Conservation (phyloP, 2,329 filamentous ascomycete species). For the Clathrospora elynae region DNA sequence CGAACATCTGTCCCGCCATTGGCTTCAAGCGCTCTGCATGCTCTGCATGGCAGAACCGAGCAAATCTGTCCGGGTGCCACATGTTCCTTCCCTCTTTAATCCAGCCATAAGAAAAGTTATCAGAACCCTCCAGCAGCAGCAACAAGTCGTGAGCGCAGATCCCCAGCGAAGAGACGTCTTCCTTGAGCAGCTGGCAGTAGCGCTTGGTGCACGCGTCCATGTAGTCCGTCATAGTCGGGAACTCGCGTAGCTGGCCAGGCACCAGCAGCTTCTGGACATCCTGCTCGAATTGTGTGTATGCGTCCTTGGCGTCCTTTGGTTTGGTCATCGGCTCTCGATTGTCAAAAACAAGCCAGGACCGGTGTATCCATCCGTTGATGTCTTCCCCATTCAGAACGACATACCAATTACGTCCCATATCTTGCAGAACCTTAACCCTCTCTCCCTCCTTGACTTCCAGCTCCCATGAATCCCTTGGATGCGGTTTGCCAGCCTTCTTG, state of each 20-base stretch:
- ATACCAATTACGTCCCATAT: slow-evolving; percentile 34
- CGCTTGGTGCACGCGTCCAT: slow-evolving; percentile 26
- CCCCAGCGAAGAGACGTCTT: slow-evolving; percentile 15
- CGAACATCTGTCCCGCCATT: slow-evolving; percentile 37
- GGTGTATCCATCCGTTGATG: slow-evolving; percentile 31
- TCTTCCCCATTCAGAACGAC: slow-evolving; percentile 20
- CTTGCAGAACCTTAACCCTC: slow-evolving; percentile 28
- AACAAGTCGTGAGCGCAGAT: slow-evolving; percentile 40
- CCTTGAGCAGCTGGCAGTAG: slow-evolving; percentile 29
- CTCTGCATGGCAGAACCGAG: slow-evolving; percentile 30
- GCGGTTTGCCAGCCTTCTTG: slow-evolving; percentile 29
- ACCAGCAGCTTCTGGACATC: slow-evolving; percentile 24
- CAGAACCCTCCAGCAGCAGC: slow-evolving; percentile 34
- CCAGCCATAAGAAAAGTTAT: slow-evolving; percentile 26
- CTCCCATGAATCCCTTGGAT: slow-evolving; percentile 33
- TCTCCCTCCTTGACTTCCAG: slow-evolving; percentile 30
- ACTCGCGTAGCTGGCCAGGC: slow-evolving; percentile 22
- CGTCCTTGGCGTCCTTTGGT: slow-evolving; percentile 18
- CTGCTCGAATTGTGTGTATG: slow-evolving; percentile 24
- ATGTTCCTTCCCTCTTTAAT: slow-evolving; percentile 36
- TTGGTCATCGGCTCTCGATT: slow-evolving; percentile 13
- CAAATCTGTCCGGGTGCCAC: slow-evolving; percentile 45
- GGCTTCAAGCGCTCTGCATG: slow-evolving; percentile 28
- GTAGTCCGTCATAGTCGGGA: slow-evolving; percentile 27
- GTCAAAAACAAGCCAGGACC: slow-evolving; percentile 32